Conservation (phyloP, 345 rosid species). For the Cardamine occulta region DNA sequence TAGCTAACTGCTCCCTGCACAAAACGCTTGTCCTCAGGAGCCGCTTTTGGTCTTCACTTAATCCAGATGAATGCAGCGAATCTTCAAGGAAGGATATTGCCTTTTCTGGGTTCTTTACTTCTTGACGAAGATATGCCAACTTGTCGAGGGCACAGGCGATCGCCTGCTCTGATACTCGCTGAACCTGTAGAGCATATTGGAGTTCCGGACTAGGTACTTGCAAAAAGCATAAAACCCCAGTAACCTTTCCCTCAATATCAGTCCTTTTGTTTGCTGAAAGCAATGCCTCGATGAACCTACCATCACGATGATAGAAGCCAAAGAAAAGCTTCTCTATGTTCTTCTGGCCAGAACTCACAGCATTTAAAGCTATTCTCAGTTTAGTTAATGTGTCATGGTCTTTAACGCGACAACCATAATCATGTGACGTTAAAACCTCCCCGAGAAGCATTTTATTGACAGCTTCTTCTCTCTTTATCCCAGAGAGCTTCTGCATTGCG, state of each 20-base stretch:
- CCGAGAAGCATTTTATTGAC: slow-evolving; percentile 67
- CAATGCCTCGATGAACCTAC: slow-evolving; percentile 66
- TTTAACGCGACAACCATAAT: slow-evolving; percentile 67
- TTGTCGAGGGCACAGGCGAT: slow-evolving; percentile 61
- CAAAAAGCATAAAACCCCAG: slow-evolving; percentile 73
- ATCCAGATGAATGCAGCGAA: slow-evolving; percentile 55
- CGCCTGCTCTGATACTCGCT: slow-evolving; percentile 71
- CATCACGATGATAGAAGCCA: slow-evolving; percentile 67
- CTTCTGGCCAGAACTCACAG: slow-evolving; percentile 55
- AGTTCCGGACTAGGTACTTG: slow-evolving; percentile 81
- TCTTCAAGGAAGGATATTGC: slow-evolving; percentile 63
- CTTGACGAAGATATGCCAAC: slow-evolving; percentile 66
- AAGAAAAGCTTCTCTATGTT: slow-evolving; percentile 62
- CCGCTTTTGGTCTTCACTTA: slow-evolving; percentile 61
- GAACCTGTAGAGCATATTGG: slow-evolving; percentile 74
- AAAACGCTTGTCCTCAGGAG: slow-evolving; percentile 56
- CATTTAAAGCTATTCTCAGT: slow-evolving; percentile 65
- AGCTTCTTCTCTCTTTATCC: slow-evolving; percentile 76
- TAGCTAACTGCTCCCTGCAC: slow-evolving; percentile 74
- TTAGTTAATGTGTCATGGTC: slow-evolving; percentile 70
- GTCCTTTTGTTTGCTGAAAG: slow-evolving; percentile 67
- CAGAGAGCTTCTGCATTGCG: slow-evolving; percentile 81
- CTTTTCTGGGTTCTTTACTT: slow-evolving; percentile 57
- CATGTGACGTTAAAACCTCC: slow-evolving; percentile 67
- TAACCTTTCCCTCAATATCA: slow-evolving; percentile 62